Base-by-base conservation (phyloP, 108 stramenopile genomes). In the Fragilariopsis cylindrus region DNA sequence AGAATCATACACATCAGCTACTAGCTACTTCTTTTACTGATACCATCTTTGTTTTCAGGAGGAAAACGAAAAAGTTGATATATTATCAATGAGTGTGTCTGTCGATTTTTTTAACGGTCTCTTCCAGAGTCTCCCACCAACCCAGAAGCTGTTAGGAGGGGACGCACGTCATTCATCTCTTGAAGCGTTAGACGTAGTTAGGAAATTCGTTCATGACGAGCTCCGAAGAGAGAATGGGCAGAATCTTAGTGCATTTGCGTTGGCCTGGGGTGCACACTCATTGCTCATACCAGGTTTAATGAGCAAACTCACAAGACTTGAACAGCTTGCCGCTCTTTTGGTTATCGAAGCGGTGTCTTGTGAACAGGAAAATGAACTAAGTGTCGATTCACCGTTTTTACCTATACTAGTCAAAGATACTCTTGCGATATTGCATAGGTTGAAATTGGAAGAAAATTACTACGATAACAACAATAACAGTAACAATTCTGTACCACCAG, bases 301-400 rank as follows among this genome's bases (percentile, higher is more conserved):
- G 55, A 47, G 18, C 47, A 58, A 43, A 15, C 13, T 79, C 18
- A 46, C 67, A 16, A 68, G 60, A 65, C 39, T 19, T 41, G 77
- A 76, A 42, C 69, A 66, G 65, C 43, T 85, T 57, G 78, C 69
- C 7, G 79, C 78, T 69, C 57, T 85, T 30, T 58, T 78, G 46
- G 72, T 85, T 7, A 63, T 77, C 42, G 84, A 85, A 64, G 70
- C 73, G 5, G 53, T 80, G 16, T 81, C 81, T 16, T 72, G 42
- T 45, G 55, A 47, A 46, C 46, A 57, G 2, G 1, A 48, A 39
- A 58, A 52, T 11, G 19, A 19, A 12, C 69, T 67, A 13, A 69
- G 55, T 15, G 43, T 63, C 40, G 71, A 84, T 48, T 80, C 79
- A 21, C 80, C 85, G 39, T 73, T 86, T 40, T 81, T 86, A 57